These are phyloP conservation scores for Termitomyces sp. DNA, from an alignment of 768 basidiomycete species.

Conservation along the genomic window DNA sequence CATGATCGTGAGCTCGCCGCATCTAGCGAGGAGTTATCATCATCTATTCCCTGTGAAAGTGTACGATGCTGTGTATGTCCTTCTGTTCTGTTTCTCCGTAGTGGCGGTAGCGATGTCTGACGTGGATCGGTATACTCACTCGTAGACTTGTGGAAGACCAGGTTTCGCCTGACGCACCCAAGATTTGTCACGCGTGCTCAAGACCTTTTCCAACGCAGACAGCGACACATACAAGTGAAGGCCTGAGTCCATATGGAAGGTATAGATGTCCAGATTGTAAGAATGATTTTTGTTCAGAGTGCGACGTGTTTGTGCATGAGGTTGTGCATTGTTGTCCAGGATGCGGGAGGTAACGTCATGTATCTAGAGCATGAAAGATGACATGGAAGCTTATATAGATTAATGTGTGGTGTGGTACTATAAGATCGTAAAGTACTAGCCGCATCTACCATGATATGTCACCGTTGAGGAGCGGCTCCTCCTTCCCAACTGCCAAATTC, in stretches of 20 bases:
- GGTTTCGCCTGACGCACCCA: constrained; percentile 20
- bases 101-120: constrained; percentile 1
- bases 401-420: constrained; percentile 3
- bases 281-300: constrained; percentile 90
- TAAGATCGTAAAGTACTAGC: constrained; percentile 1
- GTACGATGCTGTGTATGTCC: constrained; percentile 74
- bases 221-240: constrained; percentile 41
- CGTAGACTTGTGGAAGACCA: constrained; percentile 36
- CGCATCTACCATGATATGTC: not conserved
- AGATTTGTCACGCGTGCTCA: constrained; percentile 77
- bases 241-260: constrained; percentile 78
- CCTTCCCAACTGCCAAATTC: constrained; percentile 15
- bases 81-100: not conserved
- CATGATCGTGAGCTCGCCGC: constrained; percentile 97
- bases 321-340: constrained; percentile 94
- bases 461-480: constrained; percentile 4
- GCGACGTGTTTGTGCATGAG: constrained; percentile 95
- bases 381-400: constrained; percentile 3
- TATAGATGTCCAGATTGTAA: constrained; percentile 87
- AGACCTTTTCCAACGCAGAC: constrained; percentile 57
- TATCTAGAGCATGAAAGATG: constrained; percentile 1
- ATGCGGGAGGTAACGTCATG: constrained; percentile 44
- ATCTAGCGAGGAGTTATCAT: constrained; percentile 93
- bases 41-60: constrained; percentile 93
- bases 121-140: not conserved